phyloP scores from a whole-genome alignment of 345 rosid genomes.

The Limnanthes douglasii region DNA sequence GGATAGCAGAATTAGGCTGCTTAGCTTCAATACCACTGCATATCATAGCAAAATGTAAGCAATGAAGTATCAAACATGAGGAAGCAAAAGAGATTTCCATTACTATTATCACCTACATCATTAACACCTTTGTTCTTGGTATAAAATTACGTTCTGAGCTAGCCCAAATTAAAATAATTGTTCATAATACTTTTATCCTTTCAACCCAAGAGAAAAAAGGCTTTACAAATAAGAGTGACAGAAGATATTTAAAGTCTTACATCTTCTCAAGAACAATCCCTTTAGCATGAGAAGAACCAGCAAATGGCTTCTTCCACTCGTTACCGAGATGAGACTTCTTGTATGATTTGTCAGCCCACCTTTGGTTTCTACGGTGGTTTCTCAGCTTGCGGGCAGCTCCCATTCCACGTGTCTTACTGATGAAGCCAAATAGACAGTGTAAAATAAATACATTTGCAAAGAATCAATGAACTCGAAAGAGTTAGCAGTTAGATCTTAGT shows the following conservation, averaged over 20 bases:
- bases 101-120: neutral
- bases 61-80: neutral
- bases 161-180: neutral
- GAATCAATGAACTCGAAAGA: neutral
- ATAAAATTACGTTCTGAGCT: no score
- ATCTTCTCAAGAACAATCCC: constrained; percentile 60
- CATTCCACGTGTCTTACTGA: constrained; percentile 49
- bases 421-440: neutral
- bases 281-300: constrained; percentile 55
- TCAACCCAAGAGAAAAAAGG: no score
- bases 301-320: constrained; percentile 77
- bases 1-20: constrained; percentile 97
- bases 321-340: constrained; percentile 81
- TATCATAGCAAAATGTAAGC: neutral
- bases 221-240: no score
- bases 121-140: no score
- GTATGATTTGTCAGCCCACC: constrained; percentile 92
- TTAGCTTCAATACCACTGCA: constrained; percentile 93
- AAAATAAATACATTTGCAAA: neutral
- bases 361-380: constrained; percentile 58
- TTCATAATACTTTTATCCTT: no score
- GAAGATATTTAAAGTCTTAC: constrained; percentile 16
- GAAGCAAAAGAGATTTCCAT: neutral
- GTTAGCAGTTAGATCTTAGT: no score
- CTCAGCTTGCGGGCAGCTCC: constrained; percentile 73